A percentile compares a stretch with the other conserved stretches of the same genome.
phyloP scores from a whole-genome alignment of 352 stramenopile genomes.

The Halophytophthora polymorphica region DNA sequence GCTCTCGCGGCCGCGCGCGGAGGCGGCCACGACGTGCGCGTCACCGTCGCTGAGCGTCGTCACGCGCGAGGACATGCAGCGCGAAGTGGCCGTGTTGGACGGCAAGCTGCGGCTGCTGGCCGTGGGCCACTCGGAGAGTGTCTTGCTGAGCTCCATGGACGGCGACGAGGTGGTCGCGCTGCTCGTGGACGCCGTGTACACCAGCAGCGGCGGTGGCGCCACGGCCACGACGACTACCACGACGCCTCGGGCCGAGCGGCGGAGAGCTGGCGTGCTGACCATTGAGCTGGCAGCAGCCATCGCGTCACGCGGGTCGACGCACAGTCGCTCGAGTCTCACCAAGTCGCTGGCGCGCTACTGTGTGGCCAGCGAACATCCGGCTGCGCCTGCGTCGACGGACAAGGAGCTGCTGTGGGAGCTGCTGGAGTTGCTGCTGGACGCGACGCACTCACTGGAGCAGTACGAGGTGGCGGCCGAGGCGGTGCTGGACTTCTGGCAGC shows the following conservation, averaged over 20 bases:
- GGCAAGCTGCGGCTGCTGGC: slow-evolving; percentile 58
- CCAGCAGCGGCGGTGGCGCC: slow-evolving; percentile 21
- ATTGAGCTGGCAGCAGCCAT: slow-evolving; percentile 61
- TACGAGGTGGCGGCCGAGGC: slow-evolving; percentile 58
- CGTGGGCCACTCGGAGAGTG: slow-evolving; percentile 49
- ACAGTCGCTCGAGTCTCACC: slow-evolving; percentile 38
- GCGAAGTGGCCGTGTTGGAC: slow-evolving; percentile 54
- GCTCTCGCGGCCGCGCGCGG: slow-evolving; percentile 13
- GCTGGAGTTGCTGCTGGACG: slow-evolving; percentile 42
- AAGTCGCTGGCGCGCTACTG: slow-evolving; percentile 69
- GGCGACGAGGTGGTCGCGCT: slow-evolving; percentile 53
- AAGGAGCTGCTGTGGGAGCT: slow-evolving; percentile 56
- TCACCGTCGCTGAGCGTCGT: slow-evolving; percentile 47
- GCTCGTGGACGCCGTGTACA: slow-evolving; percentile 44
- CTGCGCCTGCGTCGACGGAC: slow-evolving; percentile 14
- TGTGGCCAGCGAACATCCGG: slow-evolving; percentile 39
- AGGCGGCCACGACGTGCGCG: slow-evolving; percentile 8
- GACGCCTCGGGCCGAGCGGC: slow-evolving; percentile 37
- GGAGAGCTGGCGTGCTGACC: slow-evolving; percentile 36
- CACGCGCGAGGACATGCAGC: slow-evolving; percentile 56
- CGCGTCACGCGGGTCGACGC: slow-evolving; percentile 10
- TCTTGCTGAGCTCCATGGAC: slow-evolving; percentile 57
- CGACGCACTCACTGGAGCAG: slow-evolving; percentile 38
- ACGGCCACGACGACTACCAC: slow-evolving; percentile 22
- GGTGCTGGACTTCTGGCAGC: slow-evolving; percentile 56